phyloP scores from a whole-genome alignment of 768 basidiomycete genomes.

The Trametes sanguinea region DNA sequence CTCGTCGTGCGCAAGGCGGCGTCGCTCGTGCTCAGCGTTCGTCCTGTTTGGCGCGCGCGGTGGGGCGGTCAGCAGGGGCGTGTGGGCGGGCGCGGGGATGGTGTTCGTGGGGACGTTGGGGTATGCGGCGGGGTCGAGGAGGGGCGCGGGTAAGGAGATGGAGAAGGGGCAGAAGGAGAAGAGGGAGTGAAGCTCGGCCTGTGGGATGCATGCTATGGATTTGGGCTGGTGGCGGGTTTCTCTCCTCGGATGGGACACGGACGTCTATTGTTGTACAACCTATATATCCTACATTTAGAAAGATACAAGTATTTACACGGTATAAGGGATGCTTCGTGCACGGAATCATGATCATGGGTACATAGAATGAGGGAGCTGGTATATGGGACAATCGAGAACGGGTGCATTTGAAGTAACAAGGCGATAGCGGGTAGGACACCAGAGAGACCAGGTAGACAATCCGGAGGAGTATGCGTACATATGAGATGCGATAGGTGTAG shows the following conservation, averaged over 20 bases:
- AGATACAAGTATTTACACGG: too few relatives aligned
- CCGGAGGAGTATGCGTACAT: too few relatives aligned
- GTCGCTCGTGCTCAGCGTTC: constrained; percentile 76
- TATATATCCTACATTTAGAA: not conserved
- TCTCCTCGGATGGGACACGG: too few relatives aligned
- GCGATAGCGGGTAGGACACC: too few relatives aligned
- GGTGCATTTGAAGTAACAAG: too few relatives aligned
- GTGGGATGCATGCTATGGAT: not conserved
- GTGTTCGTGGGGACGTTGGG: constrained; percentile 72
- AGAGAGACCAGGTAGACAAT: too few relatives aligned
- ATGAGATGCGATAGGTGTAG: too few relatives aligned
- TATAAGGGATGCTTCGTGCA: too few relatives aligned
- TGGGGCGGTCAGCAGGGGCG: constrained; percentile 23
- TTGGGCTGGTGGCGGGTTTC: too few relatives aligned
- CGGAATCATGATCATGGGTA: too few relatives aligned
- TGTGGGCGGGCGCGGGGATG: constrained; percentile 32
- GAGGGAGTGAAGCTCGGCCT: constrained; percentile 6
- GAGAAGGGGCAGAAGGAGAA: constrained; percentile 23
- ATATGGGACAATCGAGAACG: too few relatives aligned
- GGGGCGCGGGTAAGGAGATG: constrained; percentile 8
- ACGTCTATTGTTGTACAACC: not conserved
- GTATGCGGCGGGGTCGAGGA: constrained; percentile 50
- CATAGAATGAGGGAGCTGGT: too few relatives aligned
- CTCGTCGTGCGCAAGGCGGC: constrained; percentile 81
- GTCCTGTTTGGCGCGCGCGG: constrained; percentile 43